These are phyloP conservation scores for Calocybe cyanea DNA, from an alignment of 768 basidiomycete species.

Conservation along the genomic window DNA sequence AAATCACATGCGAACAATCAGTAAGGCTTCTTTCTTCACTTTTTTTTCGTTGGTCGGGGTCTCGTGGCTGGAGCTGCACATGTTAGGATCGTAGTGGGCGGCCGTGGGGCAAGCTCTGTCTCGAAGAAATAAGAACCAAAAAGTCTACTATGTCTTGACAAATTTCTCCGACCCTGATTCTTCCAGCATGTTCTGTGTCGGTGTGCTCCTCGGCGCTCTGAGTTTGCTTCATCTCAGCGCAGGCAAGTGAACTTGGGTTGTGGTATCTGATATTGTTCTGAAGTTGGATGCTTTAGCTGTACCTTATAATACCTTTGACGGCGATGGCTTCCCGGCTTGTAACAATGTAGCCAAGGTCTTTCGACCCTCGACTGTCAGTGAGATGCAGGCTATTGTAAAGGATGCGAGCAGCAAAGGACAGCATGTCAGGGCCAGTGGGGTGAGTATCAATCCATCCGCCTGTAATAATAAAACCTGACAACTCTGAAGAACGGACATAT, in stretches of 20 bases:
- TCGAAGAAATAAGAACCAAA: background rate
- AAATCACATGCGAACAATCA: no score
- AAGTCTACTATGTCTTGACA: background rate
- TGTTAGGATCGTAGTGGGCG: no score
- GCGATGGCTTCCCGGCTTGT: constrained; percentile 31
- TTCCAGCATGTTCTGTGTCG: background rate
- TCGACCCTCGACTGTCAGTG: constrained; percentile 27
- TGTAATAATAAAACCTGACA: background rate
- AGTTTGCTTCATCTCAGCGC: background rate
- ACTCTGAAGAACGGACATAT: constrained; percentile 31
- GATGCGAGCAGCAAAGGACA: constrained; percentile 24
- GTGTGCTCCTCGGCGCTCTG: constrained; percentile 2
- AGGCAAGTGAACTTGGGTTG: constrained; percentile 1
- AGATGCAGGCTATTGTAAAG: constrained; percentile 29
- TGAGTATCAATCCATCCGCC: constrained; percentile 13
- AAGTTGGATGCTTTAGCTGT: constrained; percentile 10
- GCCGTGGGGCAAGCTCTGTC: no score
- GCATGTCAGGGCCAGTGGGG: constrained; percentile 31
- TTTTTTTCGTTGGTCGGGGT: no score
- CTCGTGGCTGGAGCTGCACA: no score
- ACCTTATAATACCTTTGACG: constrained; percentile 33
- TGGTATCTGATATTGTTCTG: no score
- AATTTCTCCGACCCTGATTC: background rate
- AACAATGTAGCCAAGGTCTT: constrained; percentile 26
- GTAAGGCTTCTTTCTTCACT: no score